phyloP scores from a whole-genome alignment of 805 yeast genomes.

The Suhomyces faveliae region DNA sequence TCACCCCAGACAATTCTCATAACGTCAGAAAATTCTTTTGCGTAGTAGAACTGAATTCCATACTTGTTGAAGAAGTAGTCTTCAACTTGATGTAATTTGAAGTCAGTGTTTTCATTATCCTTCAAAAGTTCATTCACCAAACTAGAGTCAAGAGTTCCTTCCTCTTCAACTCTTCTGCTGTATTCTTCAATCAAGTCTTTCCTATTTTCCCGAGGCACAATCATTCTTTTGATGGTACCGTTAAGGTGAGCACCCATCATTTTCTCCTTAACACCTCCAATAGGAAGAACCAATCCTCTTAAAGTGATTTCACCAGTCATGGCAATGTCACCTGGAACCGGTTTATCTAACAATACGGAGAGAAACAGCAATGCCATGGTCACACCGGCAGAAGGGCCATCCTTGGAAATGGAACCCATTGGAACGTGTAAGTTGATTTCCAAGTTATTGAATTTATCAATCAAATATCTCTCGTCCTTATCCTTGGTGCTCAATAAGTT shows the following conservation, averaged over 20 bases:
- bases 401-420: slow-evolving; percentile 47
- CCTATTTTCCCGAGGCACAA: slow-evolving; percentile 70
- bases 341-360: slow-evolving; percentile 42
- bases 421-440: slow-evolving; percentile 59
- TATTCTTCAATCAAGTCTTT: slow-evolving; percentile 65
- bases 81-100: slow-evolving; percentile 41
- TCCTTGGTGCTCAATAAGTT: slow-evolving; percentile 31
- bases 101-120: slow-evolving; percentile 34
- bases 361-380: slow-evolving; percentile 49
- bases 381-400: slow-evolving; percentile 52
- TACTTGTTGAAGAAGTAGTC: slow-evolving; percentile 49
- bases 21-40: slow-evolving; percentile 77
- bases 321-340: slow-evolving; percentile 53
- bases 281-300: slow-evolving; percentile 74
- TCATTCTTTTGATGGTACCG: slow-evolving; percentile 52
- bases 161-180: slow-evolving; percentile 34
- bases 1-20: slow-evolving; percentile 68
- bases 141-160: slow-evolving; percentile 17
- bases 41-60: slow-evolving; percentile 61
- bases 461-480: slow-evolving; percentile 27
- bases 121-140: slow-evolving; percentile 34
- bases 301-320: slow-evolving; percentile 88
- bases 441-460: slow-evolving; percentile 48
- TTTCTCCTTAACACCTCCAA: slow-evolving; percentile 81
- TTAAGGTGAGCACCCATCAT: slow-evolving; percentile 76